phyloP scores from a whole-genome alignment of 1,284 basidiomycete genomes.

The Phenoliferia sp. region DNA sequence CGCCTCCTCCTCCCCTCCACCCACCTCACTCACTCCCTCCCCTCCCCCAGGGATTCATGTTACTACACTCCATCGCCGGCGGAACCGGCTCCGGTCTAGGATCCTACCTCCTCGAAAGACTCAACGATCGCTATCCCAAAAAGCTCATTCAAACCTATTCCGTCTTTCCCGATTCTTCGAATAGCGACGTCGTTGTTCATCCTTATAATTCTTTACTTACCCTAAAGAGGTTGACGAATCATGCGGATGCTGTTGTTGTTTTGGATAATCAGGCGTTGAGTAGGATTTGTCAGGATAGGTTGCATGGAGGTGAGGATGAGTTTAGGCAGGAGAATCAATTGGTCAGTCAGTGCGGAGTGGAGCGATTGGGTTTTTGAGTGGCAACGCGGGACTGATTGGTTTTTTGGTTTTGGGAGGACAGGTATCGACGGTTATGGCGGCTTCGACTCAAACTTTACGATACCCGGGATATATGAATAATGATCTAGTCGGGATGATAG shows the following conservation, averaged over 20 bases:
- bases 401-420: conserved; percentile 39
- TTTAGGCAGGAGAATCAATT: conserved; percentile 95
- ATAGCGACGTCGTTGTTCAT: conserved; percentile 92
- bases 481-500: conserved; percentile 94
- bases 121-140: conserved; percentile 98
- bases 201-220: conserved; percentile 96
- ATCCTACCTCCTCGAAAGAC: conserved; percentile 89
- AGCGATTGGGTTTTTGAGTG: not conserved
- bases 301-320: conserved; percentile 84
- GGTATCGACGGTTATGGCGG: conserved; percentile 93
- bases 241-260: conserved; percentile 95
- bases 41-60: conserved; percentile 83
- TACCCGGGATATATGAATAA: conserved; percentile 99
- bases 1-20: not conserved
- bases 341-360: conserved; percentile 50
- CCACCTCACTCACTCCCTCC: not conserved
- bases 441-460: conserved; percentile 92
- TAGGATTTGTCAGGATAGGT: conserved; percentile 59
- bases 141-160: conserved; percentile 99
- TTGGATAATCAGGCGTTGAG: conserved; percentile 94
- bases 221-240: conserved; percentile 87
- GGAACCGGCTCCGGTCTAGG: conserved; percentile 97
- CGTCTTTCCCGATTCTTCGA: conserved; percentile 84
- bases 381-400: not conserved
- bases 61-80: conserved; percentile 97